Evolutionary conservation across 331 rosid genomes (phyloP).

Genomic region (Acacia concinna): DNA sequence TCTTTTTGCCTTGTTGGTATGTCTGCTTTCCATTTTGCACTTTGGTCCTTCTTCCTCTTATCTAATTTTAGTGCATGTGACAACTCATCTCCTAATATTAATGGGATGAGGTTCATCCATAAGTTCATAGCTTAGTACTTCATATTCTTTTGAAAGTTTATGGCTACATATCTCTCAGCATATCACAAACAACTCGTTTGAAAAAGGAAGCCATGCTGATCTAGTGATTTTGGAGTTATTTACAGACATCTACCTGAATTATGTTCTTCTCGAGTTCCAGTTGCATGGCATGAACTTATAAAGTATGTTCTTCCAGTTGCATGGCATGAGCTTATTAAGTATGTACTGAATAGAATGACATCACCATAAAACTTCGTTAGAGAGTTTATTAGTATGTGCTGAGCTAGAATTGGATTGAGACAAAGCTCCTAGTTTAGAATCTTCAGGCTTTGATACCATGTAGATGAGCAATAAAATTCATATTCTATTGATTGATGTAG

Average conservation of each 20-base stretch:
- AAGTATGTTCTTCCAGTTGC: background rate
- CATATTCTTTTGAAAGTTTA: background rate
- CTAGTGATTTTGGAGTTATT: constrained; percentile 22
- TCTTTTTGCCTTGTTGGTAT: constrained; percentile 32
- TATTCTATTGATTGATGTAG: background rate
- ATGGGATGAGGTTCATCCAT: constrained; percentile 23
- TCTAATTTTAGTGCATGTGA: constrained; percentile 25
- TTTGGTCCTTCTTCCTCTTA: constrained; percentile 15
- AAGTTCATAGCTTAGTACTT: constrained; percentile 3
- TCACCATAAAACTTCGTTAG: background rate
- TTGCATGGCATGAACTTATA: background rate
- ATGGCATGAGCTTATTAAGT: background rate
- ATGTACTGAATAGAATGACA: constrained; percentile 5
- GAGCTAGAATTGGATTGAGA: no score
- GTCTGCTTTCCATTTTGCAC: constrained; percentile 31
- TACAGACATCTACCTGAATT: constrained; percentile 6
- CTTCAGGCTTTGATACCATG: background rate
- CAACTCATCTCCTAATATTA: constrained; percentile 24
- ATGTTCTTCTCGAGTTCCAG: constrained; percentile 2
- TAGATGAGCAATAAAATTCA: background rate
- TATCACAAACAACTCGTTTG: background rate
- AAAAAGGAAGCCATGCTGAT: constrained; percentile 11
- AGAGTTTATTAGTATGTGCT: no score
- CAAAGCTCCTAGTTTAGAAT: no score
- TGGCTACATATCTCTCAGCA: background rate